Evolutionary conservation across 2,329 filamentous ascomycete species (phyloP).

Genomic region (Fusarium staphyleae): DNA sequence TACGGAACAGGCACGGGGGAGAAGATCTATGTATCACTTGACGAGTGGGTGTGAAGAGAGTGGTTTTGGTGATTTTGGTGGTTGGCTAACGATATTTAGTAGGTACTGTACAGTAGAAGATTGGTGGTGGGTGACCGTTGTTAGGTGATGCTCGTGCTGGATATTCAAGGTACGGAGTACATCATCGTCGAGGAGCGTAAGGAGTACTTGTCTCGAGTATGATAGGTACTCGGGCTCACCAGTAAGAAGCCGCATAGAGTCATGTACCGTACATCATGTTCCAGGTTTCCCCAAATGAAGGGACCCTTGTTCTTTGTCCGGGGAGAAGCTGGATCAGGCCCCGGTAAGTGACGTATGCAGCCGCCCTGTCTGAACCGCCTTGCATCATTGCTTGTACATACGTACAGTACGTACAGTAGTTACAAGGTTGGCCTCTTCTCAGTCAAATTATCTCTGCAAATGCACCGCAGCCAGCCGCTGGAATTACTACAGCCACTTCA

Average conservation of each 20-base stretch:
- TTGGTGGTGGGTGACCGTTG: constrained; percentile 5
- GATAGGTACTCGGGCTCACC: too few species aligned
- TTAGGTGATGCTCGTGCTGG: constrained; percentile 9
- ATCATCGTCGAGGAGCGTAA: background rate
- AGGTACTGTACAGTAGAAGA: too few species aligned
- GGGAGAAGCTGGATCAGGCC: constrained; percentile 24
- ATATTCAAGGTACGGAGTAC: background rate
- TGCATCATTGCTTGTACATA: constrained; percentile 26
- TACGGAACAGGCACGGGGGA: constrained; percentile 23
- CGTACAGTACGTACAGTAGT: too few species aligned
- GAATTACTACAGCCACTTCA: background rate
- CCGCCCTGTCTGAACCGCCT: constrained; percentile 21
- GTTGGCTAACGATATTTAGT: constrained; percentile 1
- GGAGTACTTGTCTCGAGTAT: background rate
- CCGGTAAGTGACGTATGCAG: constrained; percentile 33
- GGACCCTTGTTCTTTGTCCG: constrained; percentile 14
- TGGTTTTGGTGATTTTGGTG: constrained; percentile 11
- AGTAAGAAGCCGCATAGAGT: background rate
- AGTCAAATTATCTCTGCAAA: constrained; percentile 1
- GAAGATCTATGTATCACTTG: constrained; percentile 26
- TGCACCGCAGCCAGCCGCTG: constrained; percentile 3
- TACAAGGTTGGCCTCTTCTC: constrained; percentile 22
- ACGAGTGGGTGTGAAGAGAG: constrained; percentile 25
- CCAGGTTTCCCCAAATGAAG: background rate
- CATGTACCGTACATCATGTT: background rate